A percentile compares a stretch with the other conserved stretches of the same genome.
These are phyloP conservation scores for Linum usitatissimum DNA, from an alignment of 345 rosid species.

Conservation along the genomic window DNA sequence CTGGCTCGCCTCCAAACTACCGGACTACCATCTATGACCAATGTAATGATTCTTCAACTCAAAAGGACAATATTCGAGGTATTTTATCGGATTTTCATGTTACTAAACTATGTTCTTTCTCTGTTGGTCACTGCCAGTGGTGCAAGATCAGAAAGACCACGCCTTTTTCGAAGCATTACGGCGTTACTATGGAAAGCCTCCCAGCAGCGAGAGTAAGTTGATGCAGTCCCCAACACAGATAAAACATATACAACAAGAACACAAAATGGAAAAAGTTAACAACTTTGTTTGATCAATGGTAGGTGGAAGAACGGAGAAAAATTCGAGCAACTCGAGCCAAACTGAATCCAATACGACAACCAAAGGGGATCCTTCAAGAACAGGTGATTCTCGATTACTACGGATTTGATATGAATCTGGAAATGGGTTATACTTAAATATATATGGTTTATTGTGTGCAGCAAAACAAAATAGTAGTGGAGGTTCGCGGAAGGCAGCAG, in stretches of 20 bases:
- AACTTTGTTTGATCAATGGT: slow-evolving; percentile 6
- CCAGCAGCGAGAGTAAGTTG: slow-evolving; percentile 27
- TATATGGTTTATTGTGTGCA: slow-evolving; percentile 13
- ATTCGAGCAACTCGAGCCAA: slow-evolving; percentile 20
- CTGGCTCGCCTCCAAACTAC: slow-evolving; percentile 38
- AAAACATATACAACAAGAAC: not conserved
- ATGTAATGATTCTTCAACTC: slow-evolving; percentile 16
- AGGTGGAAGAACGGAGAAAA: slow-evolving; percentile 24
- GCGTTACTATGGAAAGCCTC: slow-evolving; percentile 38
- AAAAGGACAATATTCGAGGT: not conserved
- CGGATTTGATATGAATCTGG: not conserved
- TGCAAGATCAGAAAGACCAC: slow-evolving; percentile 36
- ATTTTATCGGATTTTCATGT: not conserved
- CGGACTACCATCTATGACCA: slow-evolving; percentile 36
- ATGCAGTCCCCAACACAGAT: not conserved
- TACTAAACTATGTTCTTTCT: not conserved
- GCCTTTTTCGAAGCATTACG: slow-evolving; percentile 28
- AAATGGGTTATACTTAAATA: not conserved
- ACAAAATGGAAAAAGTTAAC: too few species aligned
- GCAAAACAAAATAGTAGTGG: slow-evolving; percentile 25
- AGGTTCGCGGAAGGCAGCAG: slow-evolving; percentile 8
- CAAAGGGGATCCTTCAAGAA: slow-evolving; percentile 20
- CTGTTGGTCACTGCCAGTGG: slow-evolving; percentile 21
- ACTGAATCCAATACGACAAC: slow-evolving; percentile 17
- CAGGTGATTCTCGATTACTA: slow-evolving; percentile 18